Evolutionary conservation across 2,329 filamentous ascomycete genomes (phyloP), one percentile per base, ranked within the genome.

Genomic region (Colletotrichum cereale): DNA sequence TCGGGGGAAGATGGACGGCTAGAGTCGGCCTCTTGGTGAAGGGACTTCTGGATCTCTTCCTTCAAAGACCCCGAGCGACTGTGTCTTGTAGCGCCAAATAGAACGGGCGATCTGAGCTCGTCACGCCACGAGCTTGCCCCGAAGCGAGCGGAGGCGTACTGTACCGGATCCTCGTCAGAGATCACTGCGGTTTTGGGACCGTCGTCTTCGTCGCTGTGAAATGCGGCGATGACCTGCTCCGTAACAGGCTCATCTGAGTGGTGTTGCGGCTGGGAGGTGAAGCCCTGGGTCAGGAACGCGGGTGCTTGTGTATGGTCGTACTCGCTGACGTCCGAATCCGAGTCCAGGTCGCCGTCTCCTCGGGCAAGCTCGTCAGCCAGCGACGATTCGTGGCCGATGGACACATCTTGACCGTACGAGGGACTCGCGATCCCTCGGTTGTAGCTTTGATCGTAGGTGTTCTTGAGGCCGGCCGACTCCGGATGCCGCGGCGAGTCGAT

Each of bases 321-420:
- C 24, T 73, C 71, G 31, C 58, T 26, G 18, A 44, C 73, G 16
- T 67, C 48, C 14, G 48, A 67, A 16, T 71, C 60, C 4, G 75
- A 77, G 42, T 79, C 76, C n/a, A n/a, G n/a, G n/a, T n/a, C n/a
- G n/a, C n/a, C n/a, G 7, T 74, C 68, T 29, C 72, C 70, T 31
- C 57, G 61, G 14, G 50, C 47, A 16, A 55, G 65, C n/a, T 63
- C 61, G 11, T 63, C 58, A 18, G 61, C 61, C 14, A 63, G 48
- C 5, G 61, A 67, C 16, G 50, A 47, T n/a, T 36, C 36, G 3
- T 47, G 40, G 18, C 26, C 34, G 12, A 16, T 26, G 6, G 65
- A 18, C 36, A 2, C 55, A 11, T 53, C 47, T 36, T 34, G 65
- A 21, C 21, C 50, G 11, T 62, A 24, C 5, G 29, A n/a, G 36